Evolutionary conservation across 192 early-diverging fungal species (phyloP).

Genomic region (Geosiphon pyriformis): DNA sequence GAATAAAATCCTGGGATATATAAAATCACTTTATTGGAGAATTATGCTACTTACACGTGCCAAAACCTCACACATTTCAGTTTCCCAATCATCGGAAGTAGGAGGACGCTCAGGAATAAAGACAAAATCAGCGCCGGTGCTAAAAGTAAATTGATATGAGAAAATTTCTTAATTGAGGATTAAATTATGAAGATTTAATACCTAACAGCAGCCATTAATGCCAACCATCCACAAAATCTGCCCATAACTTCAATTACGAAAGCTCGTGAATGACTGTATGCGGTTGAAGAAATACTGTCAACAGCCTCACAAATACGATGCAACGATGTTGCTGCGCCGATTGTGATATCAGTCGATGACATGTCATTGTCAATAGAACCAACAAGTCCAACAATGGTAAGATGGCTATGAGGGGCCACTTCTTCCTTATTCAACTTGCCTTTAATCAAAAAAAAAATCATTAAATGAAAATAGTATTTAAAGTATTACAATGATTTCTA

Average conservation of each 20-base stretch:
- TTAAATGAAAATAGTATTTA: neutral
- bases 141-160: slow-evolving; percentile 6
- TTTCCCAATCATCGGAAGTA: slow-evolving; percentile 79
- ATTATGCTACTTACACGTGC: slow-evolving; percentile 37
- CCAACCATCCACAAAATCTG: slow-evolving; percentile 95
- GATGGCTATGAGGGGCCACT: slow-evolving; percentile 52
- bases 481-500: neutral
- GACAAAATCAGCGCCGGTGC: slow-evolving; percentile 89
- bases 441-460: neutral
- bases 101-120: slow-evolving; percentile 96
- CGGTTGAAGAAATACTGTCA: slow-evolving; percentile 88
- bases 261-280: slow-evolving; percentile 89
- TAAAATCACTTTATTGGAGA: neutral
- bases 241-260: slow-evolving; percentile 99
- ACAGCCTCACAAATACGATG: slow-evolving; percentile 95
- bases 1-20: neutral
- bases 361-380: slow-evolving; percentile 98
- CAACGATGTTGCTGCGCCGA: slow-evolving; percentile 88
- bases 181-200: slow-evolving; percentile 4
- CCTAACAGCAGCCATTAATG: slow-evolving; percentile 75
- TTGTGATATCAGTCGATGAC: slow-evolving; percentile 87
- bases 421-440: slow-evolving; percentile 51
- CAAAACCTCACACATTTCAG: slow-evolving; percentile 79
- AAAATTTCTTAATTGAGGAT: neutral
- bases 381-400: slow-evolving; percentile 95